Evolutionary conservation across 768 basidiomycete species (phyloP).

Genomic region (Glaciozyma antarctica): DNA sequence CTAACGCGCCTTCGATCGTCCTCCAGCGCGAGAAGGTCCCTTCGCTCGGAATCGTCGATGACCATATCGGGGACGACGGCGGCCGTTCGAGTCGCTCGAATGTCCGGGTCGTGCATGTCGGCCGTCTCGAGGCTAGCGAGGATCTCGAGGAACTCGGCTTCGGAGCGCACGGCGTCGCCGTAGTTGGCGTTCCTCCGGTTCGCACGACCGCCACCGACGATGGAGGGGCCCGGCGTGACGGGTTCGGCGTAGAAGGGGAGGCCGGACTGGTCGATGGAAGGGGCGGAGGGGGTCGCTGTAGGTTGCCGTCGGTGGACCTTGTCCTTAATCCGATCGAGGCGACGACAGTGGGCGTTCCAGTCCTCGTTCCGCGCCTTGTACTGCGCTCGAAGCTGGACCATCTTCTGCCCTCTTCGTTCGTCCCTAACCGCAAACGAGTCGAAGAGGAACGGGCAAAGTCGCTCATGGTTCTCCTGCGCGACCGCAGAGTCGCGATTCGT

Average conservation of each 20-base stretch:
- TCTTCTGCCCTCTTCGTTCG: constrained; percentile 44
- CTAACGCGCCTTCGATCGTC: constrained; percentile 75
- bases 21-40: constrained; percentile 37
- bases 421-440: constrained; percentile 16
- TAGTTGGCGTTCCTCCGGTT: constrained; percentile 35
- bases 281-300: constrained; percentile 5
- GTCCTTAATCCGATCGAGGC: constrained; percentile 56
- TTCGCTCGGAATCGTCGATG: constrained; percentile 49
- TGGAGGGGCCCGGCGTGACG: constrained; percentile 16
- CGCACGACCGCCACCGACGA: constrained; percentile 30
- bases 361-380: constrained; percentile 60
- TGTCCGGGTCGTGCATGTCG: constrained; percentile 82
- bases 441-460: constrained; percentile 14
- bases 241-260: constrained; percentile 30
- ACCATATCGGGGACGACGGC: constrained; percentile 88
- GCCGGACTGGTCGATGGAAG: constrained; percentile 31
- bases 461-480: constrained; percentile 5
- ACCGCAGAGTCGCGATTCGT: neutral
- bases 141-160: constrained; percentile 94
- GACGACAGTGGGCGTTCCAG: constrained; percentile 63
- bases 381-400: constrained; percentile 51
- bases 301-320: constrained; percentile 22
- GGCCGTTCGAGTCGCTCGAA: constrained; percentile 73
- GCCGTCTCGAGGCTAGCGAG: constrained; percentile 87
- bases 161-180: constrained; percentile 84